Percentiles rank a stretch among this genome's conserved stretches.
Conservation (phyloP, 768 basidiomycete genomes). For the Rhodotorula diobovata region DNA sequence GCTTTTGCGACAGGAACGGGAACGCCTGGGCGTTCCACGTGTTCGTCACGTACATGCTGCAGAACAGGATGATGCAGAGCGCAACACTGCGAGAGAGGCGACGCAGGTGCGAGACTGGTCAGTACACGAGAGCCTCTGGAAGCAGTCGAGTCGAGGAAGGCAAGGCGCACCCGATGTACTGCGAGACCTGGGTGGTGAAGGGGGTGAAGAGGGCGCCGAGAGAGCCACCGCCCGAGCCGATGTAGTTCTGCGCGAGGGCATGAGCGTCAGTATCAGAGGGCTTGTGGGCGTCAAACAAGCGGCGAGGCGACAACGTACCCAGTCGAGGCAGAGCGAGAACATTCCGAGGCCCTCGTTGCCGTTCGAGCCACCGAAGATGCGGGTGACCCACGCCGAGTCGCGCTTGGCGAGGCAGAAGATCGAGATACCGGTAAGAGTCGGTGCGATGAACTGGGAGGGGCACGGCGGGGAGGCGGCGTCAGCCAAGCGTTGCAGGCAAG, state of each 20-base stretch:
- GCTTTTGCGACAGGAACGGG: constrained; percentile 46
- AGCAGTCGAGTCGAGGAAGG: not conserved
- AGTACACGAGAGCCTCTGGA: not conserved
- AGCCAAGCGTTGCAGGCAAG: not conserved
- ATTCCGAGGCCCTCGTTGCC: constrained; percentile 45
- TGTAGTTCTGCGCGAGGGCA: constrained; percentile 2
- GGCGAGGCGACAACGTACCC: not conserved
- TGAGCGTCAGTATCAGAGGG: no score
- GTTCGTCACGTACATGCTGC: constrained; percentile 33
- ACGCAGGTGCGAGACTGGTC: not conserved
- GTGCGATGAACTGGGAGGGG: constrained; percentile 44
- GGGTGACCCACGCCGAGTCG: constrained; percentile 45
- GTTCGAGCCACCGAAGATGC: constrained; percentile 41
- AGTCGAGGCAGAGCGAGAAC: constrained; percentile 42
- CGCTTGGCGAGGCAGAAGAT: constrained; percentile 48
- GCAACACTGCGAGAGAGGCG: not conserved
- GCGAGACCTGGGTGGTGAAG: constrained; percentile 43
- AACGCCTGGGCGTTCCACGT: constrained; percentile 45
- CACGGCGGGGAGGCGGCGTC: not conserved
- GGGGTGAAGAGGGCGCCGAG: constrained; percentile 45
- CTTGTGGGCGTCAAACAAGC: rapidly evolving
- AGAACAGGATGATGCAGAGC: constrained; percentile 42
- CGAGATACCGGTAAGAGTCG: constrained; percentile 40
- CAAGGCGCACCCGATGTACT: constrained; percentile 35
- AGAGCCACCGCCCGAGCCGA: constrained; percentile 37